These are phyloP conservation scores for Aurifilum marmelostoma DNA, from an alignment of 2,329 filamentous ascomycete genomes.

Conservation along the genomic window DNA sequence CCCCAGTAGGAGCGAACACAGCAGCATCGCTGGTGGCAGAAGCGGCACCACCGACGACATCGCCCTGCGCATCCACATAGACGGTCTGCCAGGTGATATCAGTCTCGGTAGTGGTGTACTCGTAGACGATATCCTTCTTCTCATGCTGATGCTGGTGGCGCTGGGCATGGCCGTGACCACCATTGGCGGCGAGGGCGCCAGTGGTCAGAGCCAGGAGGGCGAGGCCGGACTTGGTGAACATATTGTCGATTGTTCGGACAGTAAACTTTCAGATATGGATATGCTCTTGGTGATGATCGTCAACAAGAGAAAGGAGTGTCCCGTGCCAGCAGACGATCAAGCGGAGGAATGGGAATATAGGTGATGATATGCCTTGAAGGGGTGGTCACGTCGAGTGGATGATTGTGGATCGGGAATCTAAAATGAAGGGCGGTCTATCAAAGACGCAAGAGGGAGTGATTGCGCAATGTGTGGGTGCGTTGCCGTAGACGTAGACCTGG, in stretches of 20 bases:
- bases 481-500: slow-evolving; percentile 35
- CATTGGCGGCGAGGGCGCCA: slow-evolving; percentile 47
- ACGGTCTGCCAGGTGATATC: slow-evolving; percentile 47
- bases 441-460: slow-evolving; percentile 53
- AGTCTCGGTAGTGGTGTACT: slow-evolving; percentile 40
- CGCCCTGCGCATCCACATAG: slow-evolving; percentile 43
- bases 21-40: slow-evolving; percentile 22
- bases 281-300: not conserved
- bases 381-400: slow-evolving; percentile 2
- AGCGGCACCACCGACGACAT: slow-evolving; percentile 24
- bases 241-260: slow-evolving; percentile 37
- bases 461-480: slow-evolving; percentile 12
- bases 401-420: slow-evolving; percentile 10
- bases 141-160: slow-evolving; percentile 41
- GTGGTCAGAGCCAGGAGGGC: slow-evolving; percentile 47
- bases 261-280: not conserved
- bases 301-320: slow-evolving; percentile 24
- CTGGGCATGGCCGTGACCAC: slow-evolving; percentile 45
- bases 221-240: slow-evolving; percentile 48
- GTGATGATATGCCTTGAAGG: not conserved
- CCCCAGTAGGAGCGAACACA: slow-evolving; percentile 30
- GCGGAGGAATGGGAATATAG: slow-evolving; percentile 12
- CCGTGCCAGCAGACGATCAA: slow-evolving; percentile 21
- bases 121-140: slow-evolving; percentile 40
- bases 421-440: slow-evolving; percentile 49